Conservation (phyloP, 2,329 filamentous ascomycete genomes). For the Byssothecium circinans region DNA sequence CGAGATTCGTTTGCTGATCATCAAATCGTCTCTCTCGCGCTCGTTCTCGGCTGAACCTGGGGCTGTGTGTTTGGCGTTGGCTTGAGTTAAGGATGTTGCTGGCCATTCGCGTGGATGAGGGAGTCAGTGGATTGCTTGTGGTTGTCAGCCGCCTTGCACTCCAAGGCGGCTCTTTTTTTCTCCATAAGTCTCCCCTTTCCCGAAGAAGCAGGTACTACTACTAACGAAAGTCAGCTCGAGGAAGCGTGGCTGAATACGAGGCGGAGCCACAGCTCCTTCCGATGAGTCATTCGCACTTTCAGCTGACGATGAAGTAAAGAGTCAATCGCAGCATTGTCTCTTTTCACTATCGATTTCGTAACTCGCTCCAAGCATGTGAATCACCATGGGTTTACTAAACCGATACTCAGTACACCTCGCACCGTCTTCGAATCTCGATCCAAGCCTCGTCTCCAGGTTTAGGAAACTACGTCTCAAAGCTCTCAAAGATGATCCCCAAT, state of each 20-base stretch:
- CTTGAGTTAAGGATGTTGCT: constrained; percentile 7
- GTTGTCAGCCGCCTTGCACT: constrained; percentile 18
- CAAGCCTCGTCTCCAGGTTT: constrained; percentile 9
- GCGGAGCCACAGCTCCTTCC: neutral
- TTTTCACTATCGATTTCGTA: neutral
- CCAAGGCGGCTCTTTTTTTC: constrained; percentile 29
- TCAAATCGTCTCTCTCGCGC: constrained; percentile 11
- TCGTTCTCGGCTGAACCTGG: constrained; percentile 25
- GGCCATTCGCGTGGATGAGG: constrained; percentile 19
- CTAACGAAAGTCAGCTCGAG: constrained; percentile 17
- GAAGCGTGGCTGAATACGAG: neutral
- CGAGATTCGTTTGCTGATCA: constrained; percentile 14
- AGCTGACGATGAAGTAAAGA: neutral
- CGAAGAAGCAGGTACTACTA: constrained; percentile 21
- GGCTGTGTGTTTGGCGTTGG: constrained; percentile 8
- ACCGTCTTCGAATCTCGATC: constrained; percentile 11
- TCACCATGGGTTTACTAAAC: constrained; percentile 6
- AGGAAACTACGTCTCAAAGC: constrained; percentile 19
- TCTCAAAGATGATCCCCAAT: constrained; percentile 14
- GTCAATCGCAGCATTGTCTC: neutral
- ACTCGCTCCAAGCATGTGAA: neutral
- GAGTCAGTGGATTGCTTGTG: constrained; percentile 19
- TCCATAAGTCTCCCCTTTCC: constrained; percentile 46
- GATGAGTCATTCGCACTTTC: neutral
- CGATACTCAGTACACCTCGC: neutral